Conservation (phyloP, 2,329 filamentous ascomycete genomes). For the Ramularia collo-cygni region DNA sequence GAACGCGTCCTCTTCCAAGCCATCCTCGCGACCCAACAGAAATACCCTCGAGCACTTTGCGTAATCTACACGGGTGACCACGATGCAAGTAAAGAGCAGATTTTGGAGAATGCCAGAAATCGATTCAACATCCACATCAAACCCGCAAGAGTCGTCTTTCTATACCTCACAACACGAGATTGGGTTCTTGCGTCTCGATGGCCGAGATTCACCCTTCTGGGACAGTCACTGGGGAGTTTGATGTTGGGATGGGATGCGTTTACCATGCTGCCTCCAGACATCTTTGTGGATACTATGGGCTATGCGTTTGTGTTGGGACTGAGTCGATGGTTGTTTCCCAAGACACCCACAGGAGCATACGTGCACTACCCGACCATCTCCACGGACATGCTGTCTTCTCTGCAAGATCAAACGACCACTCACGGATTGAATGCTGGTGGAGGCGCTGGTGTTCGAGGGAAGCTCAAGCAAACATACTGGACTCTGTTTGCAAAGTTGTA, state of each 20-base stretch:
- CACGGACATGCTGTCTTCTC: conserved; percentile 77
- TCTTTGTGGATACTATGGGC: conserved; percentile 97
- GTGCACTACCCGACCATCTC: conserved; percentile 98
- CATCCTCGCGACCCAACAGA: conserved; percentile 79
- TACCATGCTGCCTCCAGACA: conserved; percentile 80
- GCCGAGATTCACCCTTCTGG: conserved; percentile 85
- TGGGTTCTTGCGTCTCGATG: conserved; percentile 83
- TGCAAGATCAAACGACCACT: conserved; percentile 47
- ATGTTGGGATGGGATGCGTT: conserved; percentile 89
- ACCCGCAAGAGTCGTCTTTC: conserved; percentile 72
- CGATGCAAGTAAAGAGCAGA: conserved; percentile 71
- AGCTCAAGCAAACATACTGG: conserved; percentile 78
- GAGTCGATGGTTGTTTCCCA: conserved; percentile 71
- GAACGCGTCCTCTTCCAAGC: conserved; percentile 96
- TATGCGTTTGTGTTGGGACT: conserved; percentile 87
- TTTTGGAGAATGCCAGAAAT: conserved; percentile 57
- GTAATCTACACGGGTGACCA: conserved; percentile 95
- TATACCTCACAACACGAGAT: conserved; percentile 82
- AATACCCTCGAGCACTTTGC: conserved; percentile 83
- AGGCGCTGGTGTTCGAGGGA: conserved; percentile 64
- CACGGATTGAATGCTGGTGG: conserved; percentile 77
- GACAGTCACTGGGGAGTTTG: conserved; percentile 87
- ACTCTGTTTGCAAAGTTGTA: conserved; percentile 75
- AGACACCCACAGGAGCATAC: conserved; percentile 81
- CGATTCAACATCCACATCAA: conserved; percentile 92